phyloP scores from a whole-genome alignment of 305 asterid species.

The Petunia hybrid region DNA sequence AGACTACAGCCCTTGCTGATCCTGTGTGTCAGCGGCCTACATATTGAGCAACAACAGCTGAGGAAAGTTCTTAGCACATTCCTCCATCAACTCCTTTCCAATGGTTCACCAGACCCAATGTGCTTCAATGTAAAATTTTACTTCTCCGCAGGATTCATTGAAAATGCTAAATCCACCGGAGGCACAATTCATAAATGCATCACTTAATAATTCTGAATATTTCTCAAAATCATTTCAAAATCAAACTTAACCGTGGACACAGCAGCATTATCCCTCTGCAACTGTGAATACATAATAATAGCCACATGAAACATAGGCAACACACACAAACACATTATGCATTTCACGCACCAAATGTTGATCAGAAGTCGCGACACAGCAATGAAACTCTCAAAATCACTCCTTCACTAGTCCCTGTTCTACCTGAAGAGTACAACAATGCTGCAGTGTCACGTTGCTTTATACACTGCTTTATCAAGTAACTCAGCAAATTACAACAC shows the following conservation, averaged over 20 bases:
- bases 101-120: conserved; percentile 33
- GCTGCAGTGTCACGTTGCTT: conserved; percentile 50
- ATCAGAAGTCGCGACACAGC: conserved; percentile 42
- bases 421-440: conserved; percentile 53
- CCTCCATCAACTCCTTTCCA: conserved; percentile 34
- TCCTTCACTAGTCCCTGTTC: conserved; percentile 51
- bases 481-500: conserved; percentile 30
- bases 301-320: conserved; percentile 52
- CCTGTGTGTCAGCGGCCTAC: conserved; percentile 74
- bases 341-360: conserved; percentile 36
- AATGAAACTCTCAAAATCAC: conserved; percentile 48
- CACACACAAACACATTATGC: conserved; percentile 42
- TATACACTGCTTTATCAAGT: conserved; percentile 25
- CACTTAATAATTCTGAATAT: conserved; percentile 43
- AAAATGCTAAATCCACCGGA: conserved; percentile 37
- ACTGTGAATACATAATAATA: conserved; percentile 40
- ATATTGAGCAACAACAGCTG: conserved; percentile 25
- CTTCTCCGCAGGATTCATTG: conserved; percentile 27
- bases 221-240: conserved; percentile 42
- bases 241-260: conserved; percentile 48
- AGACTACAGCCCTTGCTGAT: conserved; percentile 69
- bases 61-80: conserved; percentile 19
- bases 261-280: conserved; percentile 51
- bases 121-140: conserved; percentile 17
- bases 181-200: conserved; percentile 47